These are phyloP conservation scores for Lentinus brumalis DNA, from an alignment of 768 basidiomycete genomes.

Conservation along the genomic window DNA sequence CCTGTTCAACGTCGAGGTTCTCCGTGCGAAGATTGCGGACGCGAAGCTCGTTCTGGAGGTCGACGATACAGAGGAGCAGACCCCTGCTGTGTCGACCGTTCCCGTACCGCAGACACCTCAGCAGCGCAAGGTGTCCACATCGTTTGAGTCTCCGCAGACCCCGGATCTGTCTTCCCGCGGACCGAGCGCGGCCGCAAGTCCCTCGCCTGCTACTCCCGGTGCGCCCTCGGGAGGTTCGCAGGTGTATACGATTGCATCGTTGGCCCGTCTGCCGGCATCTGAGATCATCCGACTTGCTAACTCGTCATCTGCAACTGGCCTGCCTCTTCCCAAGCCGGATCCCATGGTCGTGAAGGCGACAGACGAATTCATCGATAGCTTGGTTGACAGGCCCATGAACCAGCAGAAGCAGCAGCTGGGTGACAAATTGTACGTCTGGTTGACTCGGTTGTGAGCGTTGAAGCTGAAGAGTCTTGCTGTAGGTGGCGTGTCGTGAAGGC, in stretches of 20 bases:
- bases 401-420: slow-evolving; percentile 35
- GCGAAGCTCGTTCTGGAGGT: slow-evolving; percentile 82
- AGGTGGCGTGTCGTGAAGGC: slow-evolving; percentile 66
- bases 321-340: slow-evolving; percentile 72
- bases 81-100: slow-evolving; percentile 37
- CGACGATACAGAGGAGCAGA: slow-evolving; percentile 57
- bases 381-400: slow-evolving; percentile 76
- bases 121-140: slow-evolving; percentile 50
- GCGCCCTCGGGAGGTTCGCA: slow-evolving; percentile 23
- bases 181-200: slow-evolving; percentile 71
- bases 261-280: slow-evolving; percentile 72
- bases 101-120: slow-evolving; percentile 60
- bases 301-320: slow-evolving; percentile 43
- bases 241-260: slow-evolving; percentile 64
- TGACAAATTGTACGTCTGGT: slow-evolving; percentile 22
- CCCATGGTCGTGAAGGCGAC: slow-evolving; percentile 67
- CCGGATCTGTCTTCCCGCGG: slow-evolving; percentile 78
- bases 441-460: slow-evolving; percentile 4
- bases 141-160: slow-evolving; percentile 61
- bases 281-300: slow-evolving; percentile 72
- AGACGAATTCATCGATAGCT: slow-evolving; percentile 79
- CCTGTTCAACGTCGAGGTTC: slow-evolving; percentile 82
- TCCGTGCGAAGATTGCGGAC: slow-evolving; percentile 76
- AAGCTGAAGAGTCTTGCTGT: slow-evolving; percentile 1
- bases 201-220: slow-evolving; percentile 63